Conservation (phyloP, 164 flowering plant genomes). For the Cinnamomum chago region DNA sequence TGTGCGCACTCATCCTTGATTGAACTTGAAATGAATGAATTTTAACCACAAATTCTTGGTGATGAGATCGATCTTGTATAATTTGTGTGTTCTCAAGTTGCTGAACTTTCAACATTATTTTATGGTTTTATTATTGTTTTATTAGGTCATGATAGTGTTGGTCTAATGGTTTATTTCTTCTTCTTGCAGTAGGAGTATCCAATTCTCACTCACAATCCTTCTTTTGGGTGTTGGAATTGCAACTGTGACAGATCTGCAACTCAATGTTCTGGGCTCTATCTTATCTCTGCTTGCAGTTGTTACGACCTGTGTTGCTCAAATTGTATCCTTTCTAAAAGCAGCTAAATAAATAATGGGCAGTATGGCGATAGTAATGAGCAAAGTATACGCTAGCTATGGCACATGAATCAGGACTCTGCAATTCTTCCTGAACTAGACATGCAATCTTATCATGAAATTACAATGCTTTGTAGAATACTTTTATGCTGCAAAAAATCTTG, state of each 20-base stretch:
- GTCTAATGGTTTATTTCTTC: conserved; percentile 11
- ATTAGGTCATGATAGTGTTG: not conserved
- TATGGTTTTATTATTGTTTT: not conserved
- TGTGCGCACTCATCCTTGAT: not conserved
- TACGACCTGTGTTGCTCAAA: conserved; percentile 91
- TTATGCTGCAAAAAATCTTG: not conserved
- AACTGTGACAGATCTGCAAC: conserved; percentile 94
- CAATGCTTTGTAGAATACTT: not conserved
- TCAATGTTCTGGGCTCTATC: conserved; percentile 80
- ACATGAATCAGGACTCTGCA: not conserved
- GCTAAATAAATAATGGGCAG: not conserved
- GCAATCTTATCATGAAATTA: not conserved
- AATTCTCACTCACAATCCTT: conserved; percentile 61
- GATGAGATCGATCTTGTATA: not conserved
- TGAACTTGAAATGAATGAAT: not conserved
- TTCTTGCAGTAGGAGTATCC: conserved; percentile 63
- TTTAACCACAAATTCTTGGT: not conserved
- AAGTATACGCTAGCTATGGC: not conserved
- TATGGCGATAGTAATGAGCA: not conserved
- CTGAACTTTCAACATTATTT: not conserved
- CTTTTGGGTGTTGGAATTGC: conserved; percentile 92
- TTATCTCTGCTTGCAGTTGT: conserved; percentile 82
- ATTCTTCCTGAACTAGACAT: not conserved
- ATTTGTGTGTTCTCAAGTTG: no score
- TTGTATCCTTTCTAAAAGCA: conserved; percentile 67